Conservation (phyloP, 1,284 basidiomycete species). For the Cryptococcus sp. region DNA sequence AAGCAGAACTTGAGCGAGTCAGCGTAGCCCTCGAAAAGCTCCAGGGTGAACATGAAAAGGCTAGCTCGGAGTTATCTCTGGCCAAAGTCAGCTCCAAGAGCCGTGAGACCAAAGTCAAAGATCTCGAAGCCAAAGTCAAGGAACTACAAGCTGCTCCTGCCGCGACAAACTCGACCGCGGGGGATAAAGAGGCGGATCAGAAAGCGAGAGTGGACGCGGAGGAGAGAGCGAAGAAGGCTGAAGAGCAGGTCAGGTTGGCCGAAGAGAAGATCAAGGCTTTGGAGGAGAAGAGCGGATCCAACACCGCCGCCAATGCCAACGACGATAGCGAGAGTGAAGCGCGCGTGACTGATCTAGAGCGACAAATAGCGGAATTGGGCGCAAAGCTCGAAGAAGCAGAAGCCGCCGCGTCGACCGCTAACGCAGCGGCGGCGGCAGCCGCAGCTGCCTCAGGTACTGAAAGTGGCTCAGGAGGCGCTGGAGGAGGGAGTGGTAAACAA, state of each 20-base stretch:
- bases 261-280: slow-evolving; percentile 1
- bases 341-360: slow-evolving; percentile 10
- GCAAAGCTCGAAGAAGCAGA: slow-evolving; percentile 26
- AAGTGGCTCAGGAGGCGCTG: no score
- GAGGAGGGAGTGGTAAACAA: slow-evolving; percentile 16
- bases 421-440: slow-evolving; percentile 1
- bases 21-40: slow-evolving; percentile 35
- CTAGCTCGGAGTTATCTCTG: slow-evolving; percentile 15
- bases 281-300: slow-evolving; percentile 1
- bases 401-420: slow-evolving; percentile 8
- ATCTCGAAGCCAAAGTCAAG: slow-evolving; percentile 22
- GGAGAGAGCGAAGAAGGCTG: slow-evolving; percentile 13
- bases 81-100: slow-evolving; percentile 19
- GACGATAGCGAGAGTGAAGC: background rate
- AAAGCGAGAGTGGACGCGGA: slow-evolving; percentile 1
- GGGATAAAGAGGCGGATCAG: slow-evolving; percentile 10
- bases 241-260: slow-evolving; percentile 8
- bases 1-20: slow-evolving; percentile 26
- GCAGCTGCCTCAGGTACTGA: slow-evolving; percentile 2
- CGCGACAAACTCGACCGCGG: background rate
- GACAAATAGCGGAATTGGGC: slow-evolving; percentile 25
- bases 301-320: background rate
- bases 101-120: slow-evolving; percentile 19
- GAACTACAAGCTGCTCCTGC: slow-evolving; percentile 7
- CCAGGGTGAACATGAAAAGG: slow-evolving; percentile 31